Evolutionary conservation across 345 rosid species (phyloP).

Genomic region (Lepidium didymum): DNA sequence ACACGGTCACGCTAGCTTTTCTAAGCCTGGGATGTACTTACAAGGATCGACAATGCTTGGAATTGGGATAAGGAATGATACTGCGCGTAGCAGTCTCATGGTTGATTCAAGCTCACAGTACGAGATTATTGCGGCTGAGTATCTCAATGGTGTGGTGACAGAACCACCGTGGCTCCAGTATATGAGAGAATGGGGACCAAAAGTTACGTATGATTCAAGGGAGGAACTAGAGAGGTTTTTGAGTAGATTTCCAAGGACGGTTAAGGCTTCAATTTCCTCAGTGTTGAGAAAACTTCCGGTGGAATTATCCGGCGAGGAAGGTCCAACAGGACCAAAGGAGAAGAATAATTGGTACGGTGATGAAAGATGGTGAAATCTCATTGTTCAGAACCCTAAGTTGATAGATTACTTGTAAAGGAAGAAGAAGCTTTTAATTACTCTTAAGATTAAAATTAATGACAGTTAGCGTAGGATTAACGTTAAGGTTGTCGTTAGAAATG

Average conservation of each 20-base stretch:
- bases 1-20: conserved; percentile 77
- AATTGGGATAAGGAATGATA: conserved; percentile 72
- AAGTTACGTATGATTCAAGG: conserved; percentile 50
- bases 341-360: conserved; percentile 89
- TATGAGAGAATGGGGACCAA: conserved; percentile 91
- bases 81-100: conserved; percentile 34
- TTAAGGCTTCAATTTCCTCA: conserved; percentile 31
- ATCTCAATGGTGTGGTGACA: conserved; percentile 33
- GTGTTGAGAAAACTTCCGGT: conserved; percentile 47
- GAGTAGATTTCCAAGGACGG: conserved; percentile 37
- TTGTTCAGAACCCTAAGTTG: background rate
- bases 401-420: background rate
- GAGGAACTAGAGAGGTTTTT: conserved; percentile 46
- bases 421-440: background rate
- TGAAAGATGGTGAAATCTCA: conserved; percentile 51
- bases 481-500: conserved; percentile 11
- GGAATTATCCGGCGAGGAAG: conserved; percentile 70
- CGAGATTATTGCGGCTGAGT: conserved; percentile 68
- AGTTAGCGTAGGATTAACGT: conserved; percentile 23
- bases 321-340: conserved; percentile 94
- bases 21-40: conserved; percentile 58
- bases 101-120: conserved; percentile 60
- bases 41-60: conserved; percentile 62
- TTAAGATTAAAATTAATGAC: background rate
- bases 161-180: conserved; percentile 80